Evolutionary conservation across 306 rosid genomes (phyloP).

Genomic region (Trifolium pratense): DNA sequence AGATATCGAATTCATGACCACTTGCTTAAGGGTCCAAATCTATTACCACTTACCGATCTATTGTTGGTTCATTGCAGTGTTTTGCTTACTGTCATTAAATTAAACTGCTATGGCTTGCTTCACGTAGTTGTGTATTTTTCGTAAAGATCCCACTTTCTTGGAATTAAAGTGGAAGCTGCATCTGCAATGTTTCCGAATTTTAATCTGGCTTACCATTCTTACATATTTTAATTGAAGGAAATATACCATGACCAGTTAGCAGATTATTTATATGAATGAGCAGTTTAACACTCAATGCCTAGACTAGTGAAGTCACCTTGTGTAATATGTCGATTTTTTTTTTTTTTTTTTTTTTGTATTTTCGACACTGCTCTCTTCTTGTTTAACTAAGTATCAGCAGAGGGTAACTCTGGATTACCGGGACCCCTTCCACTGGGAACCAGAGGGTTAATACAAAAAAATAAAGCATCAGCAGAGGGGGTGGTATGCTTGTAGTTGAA

Average conservation of each 20-base stretch:
- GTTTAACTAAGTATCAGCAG: slow-evolving; percentile 11
- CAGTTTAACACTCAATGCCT: neutral
- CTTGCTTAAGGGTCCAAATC: too few relatives aligned
- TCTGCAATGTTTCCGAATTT: neutral
- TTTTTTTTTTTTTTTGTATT: neutral
- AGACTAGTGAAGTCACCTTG: neutral
- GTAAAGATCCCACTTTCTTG: neutral
- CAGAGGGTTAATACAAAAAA: too few relatives aligned
- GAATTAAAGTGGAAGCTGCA: neutral
- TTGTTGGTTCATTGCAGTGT: too few relatives aligned
- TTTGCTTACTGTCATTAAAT: too few relatives aligned
- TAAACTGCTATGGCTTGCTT: too few relatives aligned
- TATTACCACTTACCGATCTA: too few relatives aligned
- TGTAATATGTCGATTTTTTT: slow-evolving; percentile 12
- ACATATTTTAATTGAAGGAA: neutral
- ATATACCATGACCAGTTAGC: slow-evolving; percentile 21
- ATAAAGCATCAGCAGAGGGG: neutral
- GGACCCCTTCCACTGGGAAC: too few relatives aligned
- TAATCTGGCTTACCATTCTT: neutral
- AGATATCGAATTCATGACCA: too few relatives aligned
- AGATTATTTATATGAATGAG: neutral
- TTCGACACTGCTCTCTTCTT: neutral
- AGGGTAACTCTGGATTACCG: too few relatives aligned
- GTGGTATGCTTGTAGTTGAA: neutral
- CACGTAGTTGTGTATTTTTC: neutral